Evolutionary conservation across 768 basidiomycete species (phyloP).

Genomic region (Suillus discolor): DNA sequence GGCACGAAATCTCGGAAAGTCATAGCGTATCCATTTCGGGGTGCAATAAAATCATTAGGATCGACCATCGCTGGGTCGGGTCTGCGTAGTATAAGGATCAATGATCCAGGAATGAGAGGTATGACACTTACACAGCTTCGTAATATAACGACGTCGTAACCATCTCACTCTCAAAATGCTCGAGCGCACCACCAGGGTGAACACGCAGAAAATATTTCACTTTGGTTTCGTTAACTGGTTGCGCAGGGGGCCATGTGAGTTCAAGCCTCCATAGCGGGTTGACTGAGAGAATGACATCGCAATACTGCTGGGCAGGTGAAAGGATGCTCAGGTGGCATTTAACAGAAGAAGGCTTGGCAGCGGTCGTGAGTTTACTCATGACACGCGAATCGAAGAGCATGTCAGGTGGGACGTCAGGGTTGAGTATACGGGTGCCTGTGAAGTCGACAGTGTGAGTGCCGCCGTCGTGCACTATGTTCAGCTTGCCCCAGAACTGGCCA

Average conservation of each 20-base stretch:
- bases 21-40: conserved; percentile 87
- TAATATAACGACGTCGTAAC: conserved; percentile 83
- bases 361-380: conserved; percentile 75
- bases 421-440: conserved; percentile 71
- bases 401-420: conserved; percentile 65
- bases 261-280: conserved; percentile 76
- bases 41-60: conserved; percentile 76
- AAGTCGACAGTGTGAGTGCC: conserved; percentile 84
- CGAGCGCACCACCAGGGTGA: conserved; percentile 83
- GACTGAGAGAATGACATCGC: conserved; percentile 74
- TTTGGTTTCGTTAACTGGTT: conserved; percentile 65
- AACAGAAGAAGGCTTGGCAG: conserved; percentile 72
- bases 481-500: conserved; percentile 87
- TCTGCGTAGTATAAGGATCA: conserved; percentile 40
- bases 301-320: conserved; percentile 74
- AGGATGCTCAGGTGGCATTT: conserved; percentile 77
- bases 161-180: conserved; percentile 84
- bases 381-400: conserved; percentile 77
- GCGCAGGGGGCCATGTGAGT: conserved; percentile 78
- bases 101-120: not conserved
- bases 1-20: conserved; percentile 77
- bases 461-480: conserved; percentile 77
- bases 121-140: conserved; percentile 69
- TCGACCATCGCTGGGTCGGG: conserved; percentile 79
- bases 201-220: conserved; percentile 84